phyloP scores from a whole-genome alignment of 2,329 filamentous ascomycete species.

The Pseudofabraea citricarpa region DNA sequence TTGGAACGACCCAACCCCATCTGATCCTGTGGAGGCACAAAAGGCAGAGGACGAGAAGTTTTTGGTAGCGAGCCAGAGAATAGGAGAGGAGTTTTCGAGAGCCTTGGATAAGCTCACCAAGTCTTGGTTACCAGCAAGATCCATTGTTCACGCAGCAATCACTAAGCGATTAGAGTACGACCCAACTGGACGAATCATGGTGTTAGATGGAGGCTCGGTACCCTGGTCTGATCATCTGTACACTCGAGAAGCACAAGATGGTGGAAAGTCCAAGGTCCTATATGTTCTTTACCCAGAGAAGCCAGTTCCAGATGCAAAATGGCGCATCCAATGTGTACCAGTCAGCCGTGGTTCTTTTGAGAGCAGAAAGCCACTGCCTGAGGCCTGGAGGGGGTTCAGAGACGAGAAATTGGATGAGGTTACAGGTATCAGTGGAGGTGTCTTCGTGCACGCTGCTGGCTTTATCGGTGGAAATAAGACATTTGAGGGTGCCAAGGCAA shows the following conservation, averaged over 20 bases:
- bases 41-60: conserved; percentile 79
- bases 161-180: conserved; percentile 63
- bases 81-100: conserved; percentile 82
- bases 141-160: conserved; percentile 74
- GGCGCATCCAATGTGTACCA: conserved; percentile 92
- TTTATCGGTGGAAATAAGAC: conserved; percentile 97
- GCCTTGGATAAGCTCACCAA: conserved; percentile 71
- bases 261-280: conserved; percentile 54
- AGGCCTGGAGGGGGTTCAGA: conserved; percentile 85
- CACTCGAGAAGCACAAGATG: conserved; percentile 65
- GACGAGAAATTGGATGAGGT: conserved; percentile 79
- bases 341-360: conserved; percentile 80
- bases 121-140: conserved; percentile 84
- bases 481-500: conserved; percentile 78
- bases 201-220: conserved; percentile 71
- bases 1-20: conserved; percentile 63
- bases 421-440: conserved; percentile 63
- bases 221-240: conserved; percentile 98
- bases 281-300: conserved; percentile 93
- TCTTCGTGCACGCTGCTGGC: conserved; percentile 91
- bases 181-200: conserved; percentile 70
- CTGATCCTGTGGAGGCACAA: conserved; percentile 56
- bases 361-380: conserved; percentile 86
- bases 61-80: conserved; percentile 69
- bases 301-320: conserved; percentile 69